Evolutionary conservation across 2,329 filamentous ascomycete species (phyloP), one percentile per base, ranked within the genome.

Genomic region (Epichloe baconii): DNA sequence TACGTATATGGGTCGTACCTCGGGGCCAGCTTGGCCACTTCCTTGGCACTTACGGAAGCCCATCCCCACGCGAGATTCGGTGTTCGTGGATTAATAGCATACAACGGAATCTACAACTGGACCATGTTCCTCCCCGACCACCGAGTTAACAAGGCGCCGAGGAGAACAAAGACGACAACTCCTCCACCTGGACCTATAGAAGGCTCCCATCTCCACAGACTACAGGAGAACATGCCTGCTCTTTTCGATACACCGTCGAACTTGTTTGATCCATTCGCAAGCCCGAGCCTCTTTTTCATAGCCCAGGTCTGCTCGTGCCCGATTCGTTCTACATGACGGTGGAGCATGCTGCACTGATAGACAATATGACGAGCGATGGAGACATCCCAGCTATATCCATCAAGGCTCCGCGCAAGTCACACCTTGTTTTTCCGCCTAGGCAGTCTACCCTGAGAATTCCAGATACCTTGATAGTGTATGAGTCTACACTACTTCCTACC

Each of bases 81-180:
- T 40, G 67, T 83, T 43, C 70, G 75, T 10, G 79, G 79, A 7
- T 62, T 81, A 35, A 65, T 79, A 15, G 71, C 73, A 7, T 75
- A 75, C 62, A 79, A 83, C 56, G 80, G 78, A 42, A 71, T 83
- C 52, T 83, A 80, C 65, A 76, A 83, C 65, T 83, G 80, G 80
- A 79, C 78, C 52, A 76, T 70, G 61, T 78, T 82, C 53, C 68
- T 80, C 11, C 75, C 75, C 0, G 71, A 75, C 55, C 75, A 80
- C 52, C 69, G 67, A 6, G 62, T 72, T 54, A 72, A 78, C 56
- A 59, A 52, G 5, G 50, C 57, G 1, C 48, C 55, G 10, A 59
- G 53, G 31, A 51, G 46, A 12, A 49, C 42, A 15, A 61, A 57
- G 48, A 52, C 38, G 11, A 21, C 48, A 8, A 51, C 59, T 8